Conservation (phyloP, 306 rosid species). For the Fragaria ananassa region DNA sequence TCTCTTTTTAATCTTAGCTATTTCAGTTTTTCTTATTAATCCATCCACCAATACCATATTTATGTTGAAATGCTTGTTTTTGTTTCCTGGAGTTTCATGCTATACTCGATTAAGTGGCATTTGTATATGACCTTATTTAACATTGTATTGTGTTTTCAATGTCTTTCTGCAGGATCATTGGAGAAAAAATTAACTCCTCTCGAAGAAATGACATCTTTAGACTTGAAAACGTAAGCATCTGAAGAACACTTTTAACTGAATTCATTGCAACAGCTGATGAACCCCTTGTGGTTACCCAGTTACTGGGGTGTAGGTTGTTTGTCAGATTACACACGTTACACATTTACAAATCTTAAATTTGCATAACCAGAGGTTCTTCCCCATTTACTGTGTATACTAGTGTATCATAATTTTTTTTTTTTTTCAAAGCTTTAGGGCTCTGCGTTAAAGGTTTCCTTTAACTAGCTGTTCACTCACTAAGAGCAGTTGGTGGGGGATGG, state of each 20-base stretch:
- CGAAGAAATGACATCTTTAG: slow-evolving; percentile 77
- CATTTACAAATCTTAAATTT: not conserved
- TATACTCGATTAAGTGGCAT: not conserved
- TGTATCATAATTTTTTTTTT: not conserved
- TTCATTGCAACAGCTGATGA: not conserved
- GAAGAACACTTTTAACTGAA: not conserved
- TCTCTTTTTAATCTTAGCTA: not conserved
- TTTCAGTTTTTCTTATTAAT: not conserved
- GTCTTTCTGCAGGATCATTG: slow-evolving; percentile 51
- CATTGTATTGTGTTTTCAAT: slow-evolving; percentile 7
- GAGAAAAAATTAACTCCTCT: slow-evolving; percentile 64
- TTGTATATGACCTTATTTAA: slow-evolving; percentile 10
- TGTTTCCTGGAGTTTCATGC: slow-evolving; percentile 13
- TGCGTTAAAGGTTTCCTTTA: not conserved
- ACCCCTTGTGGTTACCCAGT: not conserved
- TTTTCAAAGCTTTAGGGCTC: not conserved
- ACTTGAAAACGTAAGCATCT: slow-evolving; percentile 82
- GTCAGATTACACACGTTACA: not conserved
- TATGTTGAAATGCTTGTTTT: slow-evolving; percentile 15
- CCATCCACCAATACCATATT: not conserved
- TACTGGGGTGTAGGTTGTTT: not conserved
- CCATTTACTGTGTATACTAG: not conserved
- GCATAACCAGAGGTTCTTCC: not conserved
- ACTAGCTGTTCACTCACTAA: not conserved
- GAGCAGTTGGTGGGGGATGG: not conserved